Evolutionary conservation across 2,329 filamentous ascomycete species (phyloP).

Genomic region (Aschersonia sp.): DNA sequence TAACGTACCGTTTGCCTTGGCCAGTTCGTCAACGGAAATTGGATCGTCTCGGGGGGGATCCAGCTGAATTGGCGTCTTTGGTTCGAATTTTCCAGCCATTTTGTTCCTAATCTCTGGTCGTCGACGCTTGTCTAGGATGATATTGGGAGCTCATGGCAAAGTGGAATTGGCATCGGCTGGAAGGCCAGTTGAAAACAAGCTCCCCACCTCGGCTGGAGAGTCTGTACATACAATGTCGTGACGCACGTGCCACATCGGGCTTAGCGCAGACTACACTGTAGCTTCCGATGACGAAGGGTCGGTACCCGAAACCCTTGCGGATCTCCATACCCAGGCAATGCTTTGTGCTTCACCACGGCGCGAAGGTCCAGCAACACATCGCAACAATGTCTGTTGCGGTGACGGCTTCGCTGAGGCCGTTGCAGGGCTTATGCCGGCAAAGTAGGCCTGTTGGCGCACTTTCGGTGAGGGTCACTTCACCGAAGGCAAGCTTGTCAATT

Average conservation of each 20-base stretch:
- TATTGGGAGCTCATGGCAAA: background rate
- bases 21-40: slow-evolving; percentile 67
- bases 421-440: slow-evolving; percentile 15
- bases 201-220: slow-evolving; percentile 3
- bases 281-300: background rate
- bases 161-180: background rate
- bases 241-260: slow-evolving; percentile 7
- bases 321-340: no score
- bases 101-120: background rate
- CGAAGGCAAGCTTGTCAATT: slow-evolving; percentile 12
- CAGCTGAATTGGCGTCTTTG: slow-evolving; percentile 62
- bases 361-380: background rate
- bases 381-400: slow-evolving; percentile 18
- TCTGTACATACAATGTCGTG: background rate
- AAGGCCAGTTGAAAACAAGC: background rate
- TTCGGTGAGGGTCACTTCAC: slow-evolving; percentile 17
- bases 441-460: slow-evolving; percentile 15
- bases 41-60: slow-evolving; percentile 75
- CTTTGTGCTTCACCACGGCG: background rate
- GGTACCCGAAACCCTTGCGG: no score
- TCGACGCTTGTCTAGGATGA: background rate
- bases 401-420: slow-evolving; percentile 18
- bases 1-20: slow-evolving; percentile 64
- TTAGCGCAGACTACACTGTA: slow-evolving; percentile 1
- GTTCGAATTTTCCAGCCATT: slow-evolving; percentile 59